Conservation (phyloP, 2,329 filamentous ascomycete genomes). For the Alternaria rosae region DNA sequence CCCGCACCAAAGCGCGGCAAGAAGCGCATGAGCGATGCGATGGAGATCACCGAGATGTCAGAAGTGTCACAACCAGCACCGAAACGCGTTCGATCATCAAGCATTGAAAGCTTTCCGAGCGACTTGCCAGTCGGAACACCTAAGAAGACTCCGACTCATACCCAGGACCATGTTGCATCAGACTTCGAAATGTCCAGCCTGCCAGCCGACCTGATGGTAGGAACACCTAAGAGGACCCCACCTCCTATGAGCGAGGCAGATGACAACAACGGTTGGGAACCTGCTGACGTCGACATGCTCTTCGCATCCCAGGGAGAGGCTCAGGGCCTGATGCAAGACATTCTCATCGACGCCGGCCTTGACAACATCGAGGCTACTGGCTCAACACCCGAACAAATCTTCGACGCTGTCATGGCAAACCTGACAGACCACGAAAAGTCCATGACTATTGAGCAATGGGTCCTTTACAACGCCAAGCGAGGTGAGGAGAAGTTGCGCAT, state of each 20-base stretch:
- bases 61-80: conserved; percentile 8
- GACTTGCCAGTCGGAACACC: conserved; percentile 31
- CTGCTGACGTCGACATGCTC: conserved; percentile 77
- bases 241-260: conserved; percentile 25
- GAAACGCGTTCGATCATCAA: conserved; percentile 28
- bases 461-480: conserved; percentile 78
- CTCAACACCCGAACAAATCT: conserved; percentile 45
- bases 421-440: conserved; percentile 79
- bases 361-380: conserved; percentile 35
- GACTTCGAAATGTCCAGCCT: conserved; percentile 28
- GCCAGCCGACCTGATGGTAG: conserved; percentile 22
- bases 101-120: conserved; percentile 31
- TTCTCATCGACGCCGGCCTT: conserved; percentile 41
- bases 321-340: conserved; percentile 32
- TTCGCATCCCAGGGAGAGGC: conserved; percentile 55
- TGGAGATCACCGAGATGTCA: conserved; percentile 14
- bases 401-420: conserved; percentile 63
- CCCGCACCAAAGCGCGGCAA: conserved; percentile 7
- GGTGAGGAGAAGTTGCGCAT: conserved; percentile 80
- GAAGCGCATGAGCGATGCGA: conserved; percentile 26
- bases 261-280: conserved; percentile 66
- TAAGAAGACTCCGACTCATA: conserved; percentile 27
- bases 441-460: conserved; percentile 96
- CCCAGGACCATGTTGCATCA: conserved; percentile 9
- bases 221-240: conserved; percentile 50